Evolutionary conservation across 176 grass and related monocot genomes (phyloP).

Genomic region (Alopecurus myosuroides): DNA sequence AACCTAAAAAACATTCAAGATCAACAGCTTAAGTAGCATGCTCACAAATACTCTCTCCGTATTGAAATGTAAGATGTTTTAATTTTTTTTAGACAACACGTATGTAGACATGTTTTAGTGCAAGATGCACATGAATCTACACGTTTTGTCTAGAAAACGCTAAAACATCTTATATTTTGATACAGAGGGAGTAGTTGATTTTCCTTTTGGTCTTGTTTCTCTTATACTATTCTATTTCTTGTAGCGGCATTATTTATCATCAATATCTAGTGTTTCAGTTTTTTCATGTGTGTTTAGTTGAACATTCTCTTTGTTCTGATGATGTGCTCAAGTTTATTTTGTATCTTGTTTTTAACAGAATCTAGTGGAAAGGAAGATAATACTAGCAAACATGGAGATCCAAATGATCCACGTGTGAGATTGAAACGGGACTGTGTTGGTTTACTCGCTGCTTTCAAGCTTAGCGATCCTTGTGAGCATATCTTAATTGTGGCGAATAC

Average conservation of each 20-base stretch:
- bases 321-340: not conserved
- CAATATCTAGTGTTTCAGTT: not conserved
- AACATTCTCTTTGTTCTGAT: conserved; percentile 8
- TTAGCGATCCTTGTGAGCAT: conserved; percentile 66
- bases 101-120: too few relatives aligned
- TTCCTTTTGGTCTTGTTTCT: not conserved
- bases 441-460: conserved; percentile 81
- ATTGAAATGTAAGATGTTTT: too few relatives aligned
- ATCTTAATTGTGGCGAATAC: conserved; percentile 80
- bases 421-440: conserved; percentile 90
- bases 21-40: not conserved
- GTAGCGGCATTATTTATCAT: not conserved
- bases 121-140: too few relatives aligned
- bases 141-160: too few relatives aligned
- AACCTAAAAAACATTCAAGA: not conserved
- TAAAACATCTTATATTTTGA: too few relatives aligned
- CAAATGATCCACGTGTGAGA: conserved; percentile 85
- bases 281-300: not conserved
- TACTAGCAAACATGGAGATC: conserved; percentile 54
- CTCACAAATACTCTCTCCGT: too few relatives aligned
- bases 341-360: conserved; percentile 25
- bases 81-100: too few relatives aligned
- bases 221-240: not conserved
- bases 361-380: conserved; percentile 13
- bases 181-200: too few relatives aligned